A percentile compares a stretch with the other conserved stretches of the same genome.
These are phyloP conservation scores for Antitrichia curtipendula DNA, from an alignment of 225 moss, liverwort and hornwort species.

Conservation along the genomic window DNA sequence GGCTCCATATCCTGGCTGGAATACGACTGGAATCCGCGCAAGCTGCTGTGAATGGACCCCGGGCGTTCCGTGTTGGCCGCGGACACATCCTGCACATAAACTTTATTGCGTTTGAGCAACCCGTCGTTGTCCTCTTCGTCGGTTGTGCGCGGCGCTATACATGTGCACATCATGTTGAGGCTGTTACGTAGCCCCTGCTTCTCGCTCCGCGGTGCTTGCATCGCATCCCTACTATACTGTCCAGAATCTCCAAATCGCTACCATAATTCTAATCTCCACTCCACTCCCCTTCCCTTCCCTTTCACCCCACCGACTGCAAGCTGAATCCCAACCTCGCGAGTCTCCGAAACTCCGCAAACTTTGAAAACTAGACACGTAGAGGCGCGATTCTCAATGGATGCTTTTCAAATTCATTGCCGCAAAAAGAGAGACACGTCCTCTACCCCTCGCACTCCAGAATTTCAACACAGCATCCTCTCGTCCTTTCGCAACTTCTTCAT, in stretches of 20 bases:
- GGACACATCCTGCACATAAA: slow-evolving; percentile 1
- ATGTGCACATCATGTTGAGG: slow-evolving; percentile 24
- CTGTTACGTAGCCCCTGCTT: background rate
- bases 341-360: background rate
- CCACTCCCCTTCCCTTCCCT: background rate
- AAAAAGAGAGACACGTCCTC: background rate
- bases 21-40: slow-evolving; percentile 18
- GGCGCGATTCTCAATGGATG: background rate
- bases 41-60: slow-evolving; percentile 14
- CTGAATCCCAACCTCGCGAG: background rate
- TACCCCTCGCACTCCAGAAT: background rate
- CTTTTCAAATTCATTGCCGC: background rate
- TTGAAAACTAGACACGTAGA: background rate
- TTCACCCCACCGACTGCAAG: background rate
- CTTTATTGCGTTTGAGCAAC: background rate
- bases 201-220: background rate
- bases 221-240: background rate
- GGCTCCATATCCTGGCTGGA: background rate
- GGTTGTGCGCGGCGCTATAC: slow-evolving; percentile 5
- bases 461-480: background rate
- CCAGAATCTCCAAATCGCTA: background rate
- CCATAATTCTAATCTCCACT: background rate
- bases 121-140: slow-evolving; percentile 13
- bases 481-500: background rate
- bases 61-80: background rate